phyloP scores from a whole-genome alignment of 176 grass and related monocot species.

The Lolium multiflorum region DNA sequence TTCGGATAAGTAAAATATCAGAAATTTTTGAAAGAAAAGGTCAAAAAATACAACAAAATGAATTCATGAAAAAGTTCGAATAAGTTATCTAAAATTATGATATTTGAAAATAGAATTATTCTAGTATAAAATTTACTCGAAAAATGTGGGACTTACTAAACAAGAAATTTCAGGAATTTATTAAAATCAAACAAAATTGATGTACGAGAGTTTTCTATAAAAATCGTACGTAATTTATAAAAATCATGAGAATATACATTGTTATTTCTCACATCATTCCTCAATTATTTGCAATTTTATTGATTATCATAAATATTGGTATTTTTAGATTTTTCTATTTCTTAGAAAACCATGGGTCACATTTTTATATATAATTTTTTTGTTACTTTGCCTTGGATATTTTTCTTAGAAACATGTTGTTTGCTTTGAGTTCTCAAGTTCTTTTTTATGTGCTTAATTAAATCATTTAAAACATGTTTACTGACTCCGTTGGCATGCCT shows the following conservation, averaged over 20 bases:
- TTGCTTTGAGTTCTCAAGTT: background rate
- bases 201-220: background rate
- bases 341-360: background rate
- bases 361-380: background rate
- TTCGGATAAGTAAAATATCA: background rate
- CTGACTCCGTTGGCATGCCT: background rate
- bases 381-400: background rate
- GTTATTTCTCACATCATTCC: background rate
- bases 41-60: no score
- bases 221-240: background rate
- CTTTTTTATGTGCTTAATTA: background rate
- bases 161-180: background rate
- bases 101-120: no score
- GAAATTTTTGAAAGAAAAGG: no score
- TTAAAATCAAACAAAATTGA: background rate
- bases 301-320: background rate
- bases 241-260: background rate
- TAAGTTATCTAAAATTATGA: no score
- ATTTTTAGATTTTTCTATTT: background rate
- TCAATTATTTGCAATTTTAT: background rate
- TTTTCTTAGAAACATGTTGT: background rate
- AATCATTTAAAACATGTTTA: background rate
- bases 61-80: no score
- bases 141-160: background rate
- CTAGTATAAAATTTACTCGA: no score